A percentile compares a stretch with the other conserved stretches of the same genome.
These are phyloP conservation scores for Rhodotorula toruloides DNA, from an alignment of 768 basidiomycete genomes.

Conservation along the genomic window DNA sequence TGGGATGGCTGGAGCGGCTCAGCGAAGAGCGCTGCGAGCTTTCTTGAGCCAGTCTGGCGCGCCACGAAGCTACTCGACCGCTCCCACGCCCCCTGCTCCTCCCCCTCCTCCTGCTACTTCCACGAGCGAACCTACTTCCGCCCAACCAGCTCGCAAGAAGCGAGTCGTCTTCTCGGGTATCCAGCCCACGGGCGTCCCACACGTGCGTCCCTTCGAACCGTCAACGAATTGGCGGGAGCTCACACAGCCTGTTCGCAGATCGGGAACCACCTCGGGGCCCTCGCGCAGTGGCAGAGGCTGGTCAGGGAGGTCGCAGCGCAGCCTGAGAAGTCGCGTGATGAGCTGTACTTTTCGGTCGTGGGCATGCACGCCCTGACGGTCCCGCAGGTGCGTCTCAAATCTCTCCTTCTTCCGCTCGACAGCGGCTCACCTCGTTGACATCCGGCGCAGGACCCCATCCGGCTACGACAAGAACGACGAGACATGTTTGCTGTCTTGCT, in stretches of 20 bases:
- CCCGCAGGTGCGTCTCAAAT: conserved; percentile 56
- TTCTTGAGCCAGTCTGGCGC: too few species aligned
- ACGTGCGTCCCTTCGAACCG: conserved; percentile 53
- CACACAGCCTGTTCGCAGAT: conserved; percentile 54
- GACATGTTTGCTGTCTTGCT: conserved; percentile 78
- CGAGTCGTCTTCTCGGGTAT: conserved; percentile 76
- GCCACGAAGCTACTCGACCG: too few species aligned
- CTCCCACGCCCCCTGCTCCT: too few species aligned
- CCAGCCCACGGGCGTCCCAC: conserved; percentile 85
- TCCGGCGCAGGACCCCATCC: conserved; percentile 52
- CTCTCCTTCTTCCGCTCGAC: neutral
- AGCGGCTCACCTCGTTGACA: too few species aligned
- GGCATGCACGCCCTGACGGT: conserved; percentile 92
- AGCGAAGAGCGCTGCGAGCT: too few species aligned
- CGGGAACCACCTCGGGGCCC: conserved; percentile 87
- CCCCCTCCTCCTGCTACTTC: too few species aligned
- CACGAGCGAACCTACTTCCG: too few species aligned
- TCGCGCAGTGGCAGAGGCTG: conserved; percentile 80
- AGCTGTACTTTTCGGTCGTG: conserved; percentile 76
- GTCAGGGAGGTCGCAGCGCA: conserved; percentile 52
- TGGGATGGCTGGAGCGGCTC: too few species aligned
- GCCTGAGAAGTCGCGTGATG: conserved; percentile 56
- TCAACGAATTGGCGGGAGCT: neutral
- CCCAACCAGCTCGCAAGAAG: neutral
- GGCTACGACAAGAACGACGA: conserved; percentile 59